Evolutionary conservation across 2,329 filamentous ascomycete species (phyloP), one percentile per base, ranked within the genome.

Genomic region (Emergomyces pasteurianus): DNA sequence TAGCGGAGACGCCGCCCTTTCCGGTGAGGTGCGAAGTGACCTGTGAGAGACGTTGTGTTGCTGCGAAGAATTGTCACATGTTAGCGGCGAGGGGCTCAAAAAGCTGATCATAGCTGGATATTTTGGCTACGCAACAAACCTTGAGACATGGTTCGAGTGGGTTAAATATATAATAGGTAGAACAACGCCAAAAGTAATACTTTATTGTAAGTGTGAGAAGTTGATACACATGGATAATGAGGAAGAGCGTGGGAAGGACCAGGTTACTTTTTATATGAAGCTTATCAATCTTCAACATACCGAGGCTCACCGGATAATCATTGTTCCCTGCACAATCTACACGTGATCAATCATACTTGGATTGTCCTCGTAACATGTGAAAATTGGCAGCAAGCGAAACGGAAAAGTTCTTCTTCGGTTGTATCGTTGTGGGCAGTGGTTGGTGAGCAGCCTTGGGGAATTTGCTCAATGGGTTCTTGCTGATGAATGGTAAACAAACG

Each of bases 21-120:
- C 68, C 66, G n/a, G 76, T 71, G 65, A 85, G 74, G 70, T 86
- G 83, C 65, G 79, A 78, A 60, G 79, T 75, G 63, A 86, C 80
- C 72, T 85, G 82, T 62, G 77, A 78, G 57, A 86, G 79, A 68
- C 83, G 82, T 66, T 82, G 79, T 68, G 82, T 79, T 63, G 81
- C 82, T 83, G 67, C 14, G 64, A 16, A 62, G 2, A 26, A 9
- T 36, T 26, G 60, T 63, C 65, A 69, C 65, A 67, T 69, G 64
- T 65, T 50, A 68, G 60, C 47, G 31, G 50, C 43, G 46, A 42
- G 21, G 10, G 28, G 16, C 38, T 18, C 14, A n/a, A 34, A n/a
- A 9, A 31, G 34, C 31, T 61, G 61, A 65, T 31, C 59, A 61
- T 64, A 58, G 55, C 3, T 21, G 10, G 31, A 26, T 43, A 23